Percentiles rank a stretch among this genome's conserved stretches.
These are phyloP conservation scores for Colletotrichum siamense DNA, from an alignment of 2,329 filamentous ascomycete species.

Conservation along the genomic window DNA sequence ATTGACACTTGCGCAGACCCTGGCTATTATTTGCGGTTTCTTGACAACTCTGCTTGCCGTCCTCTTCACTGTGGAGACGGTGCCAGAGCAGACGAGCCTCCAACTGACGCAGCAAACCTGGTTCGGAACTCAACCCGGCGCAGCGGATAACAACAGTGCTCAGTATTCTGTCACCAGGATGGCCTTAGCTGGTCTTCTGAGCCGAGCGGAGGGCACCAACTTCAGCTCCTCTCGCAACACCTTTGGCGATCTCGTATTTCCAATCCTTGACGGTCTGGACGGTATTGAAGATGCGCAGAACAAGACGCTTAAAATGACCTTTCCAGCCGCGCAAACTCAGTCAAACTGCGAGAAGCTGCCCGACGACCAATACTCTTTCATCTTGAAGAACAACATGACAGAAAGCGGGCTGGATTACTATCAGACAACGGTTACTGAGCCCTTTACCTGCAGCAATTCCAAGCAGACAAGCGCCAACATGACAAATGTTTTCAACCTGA, in stretches of 20 bases:
- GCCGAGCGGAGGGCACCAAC: background rate
- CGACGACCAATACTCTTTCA: background rate
- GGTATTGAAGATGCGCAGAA: background rate
- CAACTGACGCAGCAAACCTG: background rate
- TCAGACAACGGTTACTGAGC: background rate
- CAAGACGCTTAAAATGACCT: background rate
- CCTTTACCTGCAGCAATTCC: background rate
- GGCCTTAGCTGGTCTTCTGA: background rate
- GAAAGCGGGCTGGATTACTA: background rate
- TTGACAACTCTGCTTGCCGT: background rate
- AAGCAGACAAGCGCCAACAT: background rate
- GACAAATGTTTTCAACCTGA: background rate
- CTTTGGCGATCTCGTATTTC: background rate
- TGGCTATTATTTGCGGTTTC: slow-evolving; percentile 3
- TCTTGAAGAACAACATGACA: background rate
- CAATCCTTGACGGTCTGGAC: background rate
- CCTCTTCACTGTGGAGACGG: background rate
- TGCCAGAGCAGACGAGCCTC: background rate
- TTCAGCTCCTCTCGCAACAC: slow-evolving; percentile 1
- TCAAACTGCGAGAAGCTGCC: background rate
- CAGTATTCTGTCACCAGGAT: background rate
- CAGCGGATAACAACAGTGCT: background rate
- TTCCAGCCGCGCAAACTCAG: background rate
- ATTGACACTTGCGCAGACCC: background rate
- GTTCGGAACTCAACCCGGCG: background rate